These are phyloP conservation scores for Syncephalastrum monosporum DNA, from an alignment of 371 early-diverging fungal genomes.

Conservation along the genomic window DNA sequence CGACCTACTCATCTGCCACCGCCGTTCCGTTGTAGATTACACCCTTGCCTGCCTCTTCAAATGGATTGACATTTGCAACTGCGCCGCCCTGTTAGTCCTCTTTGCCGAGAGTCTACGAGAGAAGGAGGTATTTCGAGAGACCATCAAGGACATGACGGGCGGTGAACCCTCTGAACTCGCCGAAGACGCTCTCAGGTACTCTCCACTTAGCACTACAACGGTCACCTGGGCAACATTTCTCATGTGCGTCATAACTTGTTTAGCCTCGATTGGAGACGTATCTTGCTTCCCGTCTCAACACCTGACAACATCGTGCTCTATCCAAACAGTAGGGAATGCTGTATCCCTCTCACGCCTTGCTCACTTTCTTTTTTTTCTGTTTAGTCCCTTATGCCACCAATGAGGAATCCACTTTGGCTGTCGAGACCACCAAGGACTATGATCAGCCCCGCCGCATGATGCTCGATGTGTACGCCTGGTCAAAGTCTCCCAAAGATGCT, in stretches of 20 bases:
- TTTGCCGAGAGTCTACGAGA: slow-evolving; percentile 28
- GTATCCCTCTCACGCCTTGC: background rate
- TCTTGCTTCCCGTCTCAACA: slow-evolving; percentile 46
- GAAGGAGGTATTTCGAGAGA: slow-evolving; percentile 19
- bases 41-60: slow-evolving; percentile 18
- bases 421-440: slow-evolving; percentile 21
- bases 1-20: too few species aligned
- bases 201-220: background rate
- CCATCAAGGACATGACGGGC: slow-evolving; percentile 15
- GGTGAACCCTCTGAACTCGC: slow-evolving; percentile 15
- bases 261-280: slow-evolving; percentile 11
- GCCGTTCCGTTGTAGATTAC: slow-evolving; percentile 19
- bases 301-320: slow-evolving; percentile 43
- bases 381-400: slow-evolving; percentile 57
- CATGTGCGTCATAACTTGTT: background rate
- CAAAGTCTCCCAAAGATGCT: slow-evolving; percentile 11
- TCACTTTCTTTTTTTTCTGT: background rate
- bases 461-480: slow-evolving; percentile 45
- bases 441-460: slow-evolving; percentile 35
- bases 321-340: slow-evolving; percentile 47
- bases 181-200: slow-evolving; percentile 19
- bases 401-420: slow-evolving; percentile 45
- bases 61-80: slow-evolving; percentile 20
- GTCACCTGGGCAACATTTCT: background rate
- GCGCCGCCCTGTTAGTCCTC: slow-evolving; percentile 17